Evolutionary conservation across 768 basidiomycete genomes (phyloP), one percentile per base, ranked within the genome.

Genomic region (Pluteus cervinus): DNA sequence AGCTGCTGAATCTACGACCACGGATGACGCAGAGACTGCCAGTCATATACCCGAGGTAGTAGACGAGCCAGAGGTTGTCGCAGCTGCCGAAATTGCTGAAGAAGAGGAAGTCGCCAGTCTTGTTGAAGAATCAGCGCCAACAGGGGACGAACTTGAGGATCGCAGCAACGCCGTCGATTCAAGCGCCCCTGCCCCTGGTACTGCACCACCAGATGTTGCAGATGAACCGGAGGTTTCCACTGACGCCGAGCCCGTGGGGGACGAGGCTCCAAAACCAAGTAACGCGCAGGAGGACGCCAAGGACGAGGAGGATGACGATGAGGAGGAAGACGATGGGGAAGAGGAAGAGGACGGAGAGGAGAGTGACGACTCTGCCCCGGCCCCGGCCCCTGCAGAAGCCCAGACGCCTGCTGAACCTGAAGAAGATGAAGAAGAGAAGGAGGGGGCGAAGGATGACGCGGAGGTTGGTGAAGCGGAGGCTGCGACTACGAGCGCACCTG

Each of bases 81-180:
- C 29, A n/a, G 20, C 15, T 18, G n/a, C 25, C 5, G 22, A n/a
- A 10, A 4, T 15, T 8, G 23, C 20, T 22, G 22, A 9, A 9
- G 8, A 15, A 1, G 17, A 14, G 8, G 10, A 15, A 4, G 30
- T 18, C 18, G 32, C 26, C 18, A 7, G 32, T 12, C 26, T 34
- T 7, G 26, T 28, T n/a, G 24, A 25, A 21, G 39, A 40, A 34
- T 33, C 22, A 10, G 20, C 16, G 7, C 32, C 33, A 15, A 14
- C 9, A 28, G 14, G 7, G 15, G 18, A 16, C 14, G 40, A 35
- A 24, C n/a, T 15, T 9, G 66, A 66, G 34, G 66, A 64, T 36
- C 49, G 64, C 3, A 53, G 56, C 14, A 45, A 48, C 40, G 16
- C 15, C 24, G 14, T 24, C 26, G 26, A 34, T 18, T 24, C 35